Evolutionary conservation across 768 basidiomycete genomes (phyloP).

Genomic region (Mycena rebaudengoi): DNA sequence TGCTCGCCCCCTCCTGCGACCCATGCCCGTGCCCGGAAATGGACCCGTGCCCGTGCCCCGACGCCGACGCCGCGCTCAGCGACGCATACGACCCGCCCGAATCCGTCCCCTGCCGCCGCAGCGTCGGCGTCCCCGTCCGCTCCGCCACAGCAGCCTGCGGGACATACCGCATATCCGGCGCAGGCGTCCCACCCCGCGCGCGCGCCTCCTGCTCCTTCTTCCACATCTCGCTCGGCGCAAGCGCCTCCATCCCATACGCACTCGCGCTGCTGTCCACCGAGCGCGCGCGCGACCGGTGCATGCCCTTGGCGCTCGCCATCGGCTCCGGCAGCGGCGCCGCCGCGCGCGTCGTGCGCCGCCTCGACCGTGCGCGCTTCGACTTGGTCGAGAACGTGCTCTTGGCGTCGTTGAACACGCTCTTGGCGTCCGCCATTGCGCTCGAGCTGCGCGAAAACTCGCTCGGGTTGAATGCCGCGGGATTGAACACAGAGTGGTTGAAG

Average conservation of each 20-base stretch:
- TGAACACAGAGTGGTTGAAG: too few relatives aligned
- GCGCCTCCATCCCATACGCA: constrained; percentile 11
- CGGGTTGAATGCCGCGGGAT: too few relatives aligned
- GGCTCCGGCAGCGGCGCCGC: constrained; percentile 28
- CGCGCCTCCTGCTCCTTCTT: constrained; percentile 18
- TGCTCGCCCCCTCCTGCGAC: too few relatives aligned
- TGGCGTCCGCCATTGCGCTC: not conserved
- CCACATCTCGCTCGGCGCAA: constrained; percentile 29
- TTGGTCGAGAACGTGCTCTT: constrained; percentile 24
- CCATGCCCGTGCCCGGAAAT: constrained; percentile 7
- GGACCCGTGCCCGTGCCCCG: constrained; percentile 22
- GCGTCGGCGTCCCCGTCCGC: constrained; percentile 18
- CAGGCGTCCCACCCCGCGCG: not conserved
- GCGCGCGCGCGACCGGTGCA: constrained; percentile 12
- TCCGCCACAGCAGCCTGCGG: constrained; percentile 17
- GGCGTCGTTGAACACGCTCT: constrained; percentile 24
- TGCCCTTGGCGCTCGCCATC: constrained; percentile 19
- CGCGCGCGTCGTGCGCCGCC: constrained; percentile 17
- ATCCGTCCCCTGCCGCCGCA: constrained; percentile 2
- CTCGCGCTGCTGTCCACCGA: constrained; percentile 25
- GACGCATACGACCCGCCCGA: constrained; percentile 1
- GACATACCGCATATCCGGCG: constrained; percentile 25
- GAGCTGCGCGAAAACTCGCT: too few relatives aligned
- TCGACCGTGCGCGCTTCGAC: constrained; percentile 1
- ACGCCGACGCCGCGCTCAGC: constrained; percentile 4